These are phyloP conservation scores for Plenodomus biglobosus DNA, from an alignment of 2,329 filamentous ascomycete genomes.

Conservation along the genomic window DNA sequence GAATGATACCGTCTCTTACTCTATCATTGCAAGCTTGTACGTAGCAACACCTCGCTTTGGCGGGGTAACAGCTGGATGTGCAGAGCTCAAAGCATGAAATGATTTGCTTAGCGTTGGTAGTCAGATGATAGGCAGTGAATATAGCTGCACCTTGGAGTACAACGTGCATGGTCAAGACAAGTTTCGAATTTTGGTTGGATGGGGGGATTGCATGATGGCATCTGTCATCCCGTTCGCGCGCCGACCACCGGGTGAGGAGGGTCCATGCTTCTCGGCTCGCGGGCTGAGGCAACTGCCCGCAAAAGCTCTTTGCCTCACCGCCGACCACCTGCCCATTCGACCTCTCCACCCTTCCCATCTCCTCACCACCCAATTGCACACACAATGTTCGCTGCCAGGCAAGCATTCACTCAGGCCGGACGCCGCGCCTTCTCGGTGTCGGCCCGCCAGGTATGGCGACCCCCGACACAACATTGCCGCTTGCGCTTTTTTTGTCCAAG, in stretches of 20 bases:
- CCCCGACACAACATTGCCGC: too few species aligned
- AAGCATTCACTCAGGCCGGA: slow-evolving; percentile 54
- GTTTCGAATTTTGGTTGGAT: background rate
- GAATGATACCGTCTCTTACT: too few species aligned
- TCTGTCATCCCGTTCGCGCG: background rate
- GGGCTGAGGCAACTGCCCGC: background rate
- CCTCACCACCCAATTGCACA: slow-evolving; percentile 19
- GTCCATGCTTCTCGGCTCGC: background rate
- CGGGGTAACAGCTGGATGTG: background rate
- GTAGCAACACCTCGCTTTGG: background rate
- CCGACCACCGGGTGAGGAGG: background rate
- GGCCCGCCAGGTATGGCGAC: slow-evolving; percentile 52
- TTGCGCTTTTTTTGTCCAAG: slow-evolving; percentile 25
- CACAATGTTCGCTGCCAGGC: slow-evolving; percentile 68
- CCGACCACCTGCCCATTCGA: background rate
- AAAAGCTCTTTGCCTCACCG: background rate
- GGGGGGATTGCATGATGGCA: background rate
- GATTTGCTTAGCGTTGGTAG: too few species aligned
- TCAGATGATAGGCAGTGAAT: too few species aligned
- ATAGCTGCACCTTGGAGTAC: too few species aligned
- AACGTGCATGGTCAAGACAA: background rate
- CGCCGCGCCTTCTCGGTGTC: slow-evolving; percentile 57
- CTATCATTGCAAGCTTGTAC: too few species aligned
- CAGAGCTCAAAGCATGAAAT: too few species aligned
- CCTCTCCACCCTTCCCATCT: slow-evolving; percentile 6